Conservation (phyloP, 257 asterid genomes). For the Paraleonurus japonicus region DNA sequence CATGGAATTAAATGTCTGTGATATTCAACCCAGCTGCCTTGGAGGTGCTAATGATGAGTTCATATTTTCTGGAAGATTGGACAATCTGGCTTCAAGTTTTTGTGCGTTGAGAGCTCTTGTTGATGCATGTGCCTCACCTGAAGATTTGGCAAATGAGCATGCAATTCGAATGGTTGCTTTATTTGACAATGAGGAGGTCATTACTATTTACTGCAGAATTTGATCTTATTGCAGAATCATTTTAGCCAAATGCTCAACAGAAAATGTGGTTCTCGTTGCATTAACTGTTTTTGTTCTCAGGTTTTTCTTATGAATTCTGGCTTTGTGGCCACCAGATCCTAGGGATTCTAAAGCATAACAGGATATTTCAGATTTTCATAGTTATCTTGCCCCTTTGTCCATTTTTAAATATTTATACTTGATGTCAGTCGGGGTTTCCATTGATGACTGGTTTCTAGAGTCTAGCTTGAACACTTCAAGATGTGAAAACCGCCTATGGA, state of each 20-base stretch:
- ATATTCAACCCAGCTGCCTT: slow-evolving; percentile 97
- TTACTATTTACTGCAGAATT: slow-evolving; percentile 20
- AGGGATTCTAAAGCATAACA: slow-evolving; percentile 11
- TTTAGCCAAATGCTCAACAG: slow-evolving; percentile 7
- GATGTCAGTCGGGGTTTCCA: slow-evolving; percentile 4
- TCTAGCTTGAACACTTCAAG: slow-evolving; percentile 1
- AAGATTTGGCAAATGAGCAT: slow-evolving; percentile 67
- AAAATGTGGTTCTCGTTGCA: not conserved
- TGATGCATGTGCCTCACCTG: slow-evolving; percentile 74
- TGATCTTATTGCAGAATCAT: slow-evolving; percentile 11
- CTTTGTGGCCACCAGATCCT: slow-evolving; percentile 1
- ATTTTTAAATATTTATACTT: not conserved
- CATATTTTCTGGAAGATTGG: slow-evolving; percentile 97
- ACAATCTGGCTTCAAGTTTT: slow-evolving; percentile 95
- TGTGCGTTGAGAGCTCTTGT: slow-evolving; percentile 94
- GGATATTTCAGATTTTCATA: not conserved
- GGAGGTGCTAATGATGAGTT: slow-evolving; percentile 97
- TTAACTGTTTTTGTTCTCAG: not conserved
- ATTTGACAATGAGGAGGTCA: slow-evolving; percentile 96
- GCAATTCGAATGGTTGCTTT: slow-evolving; percentile 89
- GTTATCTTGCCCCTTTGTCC: slow-evolving; percentile 7
- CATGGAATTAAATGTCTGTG: slow-evolving; percentile 90
- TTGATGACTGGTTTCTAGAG: not conserved
- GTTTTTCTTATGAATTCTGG: slow-evolving; percentile 1
- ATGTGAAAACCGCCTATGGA: not conserved